A percentile compares a stretch with the other conserved stretches of the same genome.
Conservation (phyloP, 345 rosid species). For the Sisymbrium altissimum region DNA sequence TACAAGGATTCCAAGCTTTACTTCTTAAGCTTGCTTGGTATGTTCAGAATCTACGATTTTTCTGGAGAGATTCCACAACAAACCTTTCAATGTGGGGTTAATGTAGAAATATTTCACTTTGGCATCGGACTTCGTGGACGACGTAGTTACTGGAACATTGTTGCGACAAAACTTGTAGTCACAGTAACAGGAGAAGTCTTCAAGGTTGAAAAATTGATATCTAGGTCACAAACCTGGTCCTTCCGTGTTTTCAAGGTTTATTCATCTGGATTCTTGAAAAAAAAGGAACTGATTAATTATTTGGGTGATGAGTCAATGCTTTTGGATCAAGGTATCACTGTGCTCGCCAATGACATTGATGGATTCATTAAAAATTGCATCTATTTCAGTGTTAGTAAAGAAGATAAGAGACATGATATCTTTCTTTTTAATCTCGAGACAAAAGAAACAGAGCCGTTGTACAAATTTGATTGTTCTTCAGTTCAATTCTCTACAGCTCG, state of each 20-base stretch:
- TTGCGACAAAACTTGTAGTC: background rate
- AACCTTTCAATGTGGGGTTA: background rate
- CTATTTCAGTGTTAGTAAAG: background rate
- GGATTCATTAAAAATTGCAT: background rate
- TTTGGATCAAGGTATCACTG: background rate
- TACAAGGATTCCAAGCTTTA: background rate
- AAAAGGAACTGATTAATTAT: background rate
- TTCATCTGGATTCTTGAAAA: background rate
- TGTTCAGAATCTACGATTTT: background rate
- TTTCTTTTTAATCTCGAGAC: background rate
- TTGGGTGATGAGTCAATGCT: background rate
- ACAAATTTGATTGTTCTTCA: background rate
- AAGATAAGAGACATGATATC: background rate
- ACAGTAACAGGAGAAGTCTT: background rate
- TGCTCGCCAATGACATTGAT: background rate
- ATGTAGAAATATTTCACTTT: background rate
- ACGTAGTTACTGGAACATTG: background rate
- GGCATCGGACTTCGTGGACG: background rate
- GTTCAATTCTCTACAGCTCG: background rate
- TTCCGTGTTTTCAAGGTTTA: background rate
- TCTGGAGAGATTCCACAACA: background rate
- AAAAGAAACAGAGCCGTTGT: background rate
- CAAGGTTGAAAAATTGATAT: background rate
- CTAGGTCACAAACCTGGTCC: background rate
- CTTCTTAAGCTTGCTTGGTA: background rate